Base-by-base conservation (phyloP, 1,284 basidiomycete genomes). In the Prillingera fragicola region DNA sequence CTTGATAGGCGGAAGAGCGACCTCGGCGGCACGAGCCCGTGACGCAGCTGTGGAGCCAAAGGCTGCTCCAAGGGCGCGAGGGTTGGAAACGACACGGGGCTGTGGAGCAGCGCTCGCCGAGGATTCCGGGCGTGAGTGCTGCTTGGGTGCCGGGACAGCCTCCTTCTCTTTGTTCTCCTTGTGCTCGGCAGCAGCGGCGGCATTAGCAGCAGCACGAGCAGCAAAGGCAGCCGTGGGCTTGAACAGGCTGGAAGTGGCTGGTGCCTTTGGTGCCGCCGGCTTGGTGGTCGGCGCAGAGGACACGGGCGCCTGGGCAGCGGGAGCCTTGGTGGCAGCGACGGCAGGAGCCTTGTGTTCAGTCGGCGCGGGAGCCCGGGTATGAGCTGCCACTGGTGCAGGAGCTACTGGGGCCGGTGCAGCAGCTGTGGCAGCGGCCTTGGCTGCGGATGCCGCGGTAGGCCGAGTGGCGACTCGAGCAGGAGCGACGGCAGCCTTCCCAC, bases 1-100 rank as follows among this genome's bases (percentile, higher is more conserved):
- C 46, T 60, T 59, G 4, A 50, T 44, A 4, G 61, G 54, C 4
- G 62, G 57, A 4, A 62, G 48, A 8, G 54, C 41, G 1, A 54
- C 40, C n/a, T 56, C 50, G 13, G 37, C 46, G 18, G 29, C 37
- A 13, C 51, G 51, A 1, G 51, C 51, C 7, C 51, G 52, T 7
- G 52, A 50, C 2, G 52, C 42, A 7, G 48, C 52, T 0, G 48
- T 54, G 1, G 52, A 45, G 8, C 36, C 48, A 9, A 42, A 40
- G 1, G 37, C 42, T 0, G 27, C 32, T 8, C 31, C 31, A 3
- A 36, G 8, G 2, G 40, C 32, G 5, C 51, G 51, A 3, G 40
- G 14, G 7, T 23, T 13, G 2, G 24, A 5, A 1, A 36, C 29
- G 1, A 33, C 23, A 3, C 41, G 33, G 8, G 40, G 22, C 2